Percentiles rank a stretch among this genome's conserved stretches.
These are phyloP conservation scores for Trichothecium sympodiale DNA, from an alignment of 2,329 filamentous ascomycete genomes.

Conservation along the genomic window DNA sequence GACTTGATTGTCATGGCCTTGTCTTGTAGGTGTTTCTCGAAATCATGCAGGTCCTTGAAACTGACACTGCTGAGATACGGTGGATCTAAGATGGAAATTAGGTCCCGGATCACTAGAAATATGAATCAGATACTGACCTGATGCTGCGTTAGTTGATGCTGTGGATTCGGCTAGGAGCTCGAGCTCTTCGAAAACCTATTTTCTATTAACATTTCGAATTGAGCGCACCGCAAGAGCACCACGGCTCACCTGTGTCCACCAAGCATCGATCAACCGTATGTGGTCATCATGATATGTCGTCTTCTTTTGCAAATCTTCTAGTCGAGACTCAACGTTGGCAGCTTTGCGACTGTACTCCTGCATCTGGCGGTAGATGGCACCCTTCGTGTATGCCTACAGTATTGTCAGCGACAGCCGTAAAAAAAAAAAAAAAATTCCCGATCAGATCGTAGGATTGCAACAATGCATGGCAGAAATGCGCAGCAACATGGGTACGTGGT, in stretches of 20 bases:
- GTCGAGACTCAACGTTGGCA: slow-evolving; percentile 64
- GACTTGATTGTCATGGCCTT: slow-evolving; percentile 68
- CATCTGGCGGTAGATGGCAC: slow-evolving; percentile 95
- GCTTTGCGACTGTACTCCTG: slow-evolving; percentile 94
- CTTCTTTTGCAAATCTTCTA: slow-evolving; percentile 70
- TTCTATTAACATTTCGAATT: slow-evolving; percentile 1
- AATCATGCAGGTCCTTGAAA: slow-evolving; percentile 57
- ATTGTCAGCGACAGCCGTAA: slow-evolving; percentile 10
- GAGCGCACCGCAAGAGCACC: too few species aligned
- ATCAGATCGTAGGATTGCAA: too few species aligned
- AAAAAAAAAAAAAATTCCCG: background rate
- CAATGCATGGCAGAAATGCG: too few species aligned
- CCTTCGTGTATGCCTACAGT: slow-evolving; percentile 48
- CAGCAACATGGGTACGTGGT: too few species aligned
- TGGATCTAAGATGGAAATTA: slow-evolving; percentile 28
- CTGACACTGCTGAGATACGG: slow-evolving; percentile 46
- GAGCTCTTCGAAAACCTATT: slow-evolving; percentile 53
- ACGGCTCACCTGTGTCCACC: slow-evolving; percentile 73
- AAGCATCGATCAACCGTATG: slow-evolving; percentile 77
- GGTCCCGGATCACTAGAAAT: background rate
- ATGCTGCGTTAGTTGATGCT: slow-evolving; percentile 14
- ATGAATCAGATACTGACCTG: slow-evolving; percentile 12
- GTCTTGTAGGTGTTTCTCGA: slow-evolving; percentile 69
- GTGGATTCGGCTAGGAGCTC: slow-evolving; percentile 44
- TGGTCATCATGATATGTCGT: slow-evolving; percentile 85